Percentiles rank a stretch among this genome's conserved stretches.
Evolutionary conservation across 2,329 filamentous ascomycete species (phyloP).

Genomic region (Pseudogymnoascus sp.): DNA sequence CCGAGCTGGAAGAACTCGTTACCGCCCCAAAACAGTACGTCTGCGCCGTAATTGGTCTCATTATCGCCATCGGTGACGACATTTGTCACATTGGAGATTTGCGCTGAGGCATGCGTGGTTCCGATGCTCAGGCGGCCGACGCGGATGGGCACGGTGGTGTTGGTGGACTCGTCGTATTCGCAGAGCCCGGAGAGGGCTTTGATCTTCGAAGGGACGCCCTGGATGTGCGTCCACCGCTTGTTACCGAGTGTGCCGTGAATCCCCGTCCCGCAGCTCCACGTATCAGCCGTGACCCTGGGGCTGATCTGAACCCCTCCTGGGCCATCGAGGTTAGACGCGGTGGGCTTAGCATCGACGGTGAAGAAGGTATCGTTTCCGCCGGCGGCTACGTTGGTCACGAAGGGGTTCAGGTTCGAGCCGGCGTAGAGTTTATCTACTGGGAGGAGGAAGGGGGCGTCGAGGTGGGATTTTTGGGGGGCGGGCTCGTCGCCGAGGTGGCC

Average conservation of each 20-base stretch:
- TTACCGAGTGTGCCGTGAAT: slow-evolving; percentile 79
- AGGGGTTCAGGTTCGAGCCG: slow-evolving; percentile 54
- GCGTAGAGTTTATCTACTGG: slow-evolving; percentile 67
- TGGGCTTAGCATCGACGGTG: slow-evolving; percentile 63
- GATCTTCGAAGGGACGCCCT: slow-evolving; percentile 69
- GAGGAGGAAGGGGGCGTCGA: slow-evolving; percentile 66
- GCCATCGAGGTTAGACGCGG: slow-evolving; percentile 20
- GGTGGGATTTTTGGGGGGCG: slow-evolving; percentile 51
- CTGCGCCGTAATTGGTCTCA: slow-evolving; percentile 81
- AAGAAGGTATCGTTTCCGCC: slow-evolving; percentile 86
- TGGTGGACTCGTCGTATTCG: slow-evolving; percentile 74
- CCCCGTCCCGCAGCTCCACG: slow-evolving; percentile 82
- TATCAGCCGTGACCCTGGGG: slow-evolving; percentile 59
- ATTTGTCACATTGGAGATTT: slow-evolving; percentile 75
- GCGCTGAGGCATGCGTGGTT: slow-evolving; percentile 70
- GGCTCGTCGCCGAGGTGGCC: slow-evolving; percentile 87
- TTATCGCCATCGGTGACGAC: slow-evolving; percentile 56
- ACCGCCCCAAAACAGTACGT: slow-evolving; percentile 88
- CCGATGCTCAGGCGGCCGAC: slow-evolving; percentile 69
- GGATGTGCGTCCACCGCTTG: slow-evolving; percentile 83
- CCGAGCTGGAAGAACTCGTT: slow-evolving; percentile 94
- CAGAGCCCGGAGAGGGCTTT: slow-evolving; percentile 75
- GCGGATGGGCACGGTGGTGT: slow-evolving; percentile 68
- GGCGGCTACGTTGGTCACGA: slow-evolving; percentile 72
- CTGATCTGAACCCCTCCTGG: slow-evolving; percentile 31